Conservation (phyloP, 805 yeast genomes). For the Zygoascus ofunaensis region DNA sequence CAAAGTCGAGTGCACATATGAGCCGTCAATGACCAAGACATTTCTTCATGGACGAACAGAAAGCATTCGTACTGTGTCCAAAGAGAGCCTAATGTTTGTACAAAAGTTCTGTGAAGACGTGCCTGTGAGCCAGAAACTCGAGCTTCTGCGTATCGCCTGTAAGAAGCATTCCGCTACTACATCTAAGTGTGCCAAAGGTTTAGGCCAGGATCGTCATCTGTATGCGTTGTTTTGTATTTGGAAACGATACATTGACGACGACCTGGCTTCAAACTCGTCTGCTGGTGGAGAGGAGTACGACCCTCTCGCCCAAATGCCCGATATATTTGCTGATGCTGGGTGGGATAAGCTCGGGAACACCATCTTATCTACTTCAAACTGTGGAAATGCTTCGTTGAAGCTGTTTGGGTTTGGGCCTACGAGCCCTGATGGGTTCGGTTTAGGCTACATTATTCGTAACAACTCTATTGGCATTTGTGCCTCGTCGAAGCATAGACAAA, state of each 20-base stretch:
- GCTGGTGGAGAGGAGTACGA: slow-evolving; percentile 5
- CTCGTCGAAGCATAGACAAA: slow-evolving; percentile 83
- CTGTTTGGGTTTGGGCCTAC: slow-evolving; percentile 91
- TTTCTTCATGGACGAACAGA: slow-evolving; percentile 89
- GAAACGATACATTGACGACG: slow-evolving; percentile 38
- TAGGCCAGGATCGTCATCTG: slow-evolving; percentile 88
- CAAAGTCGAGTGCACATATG: slow-evolving; percentile 86
- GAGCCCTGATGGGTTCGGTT: slow-evolving; percentile 83
- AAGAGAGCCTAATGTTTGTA: slow-evolving; percentile 72
- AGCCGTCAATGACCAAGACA: slow-evolving; percentile 90
- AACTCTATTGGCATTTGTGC: slow-evolving; percentile 74
- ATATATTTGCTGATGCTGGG: slow-evolving; percentile 73
- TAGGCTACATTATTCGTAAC: slow-evolving; percentile 78
- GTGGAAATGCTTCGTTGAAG: slow-evolving; percentile 85
- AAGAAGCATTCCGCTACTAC: slow-evolving; percentile 58
- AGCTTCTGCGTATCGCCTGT: slow-evolving; percentile 60
- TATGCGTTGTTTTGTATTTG: slow-evolving; percentile 83
- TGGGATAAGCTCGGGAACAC: slow-evolving; percentile 82
- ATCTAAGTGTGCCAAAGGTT: slow-evolving; percentile 58
- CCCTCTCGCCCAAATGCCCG: slow-evolving; percentile 39
- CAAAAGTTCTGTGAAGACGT: slow-evolving; percentile 72
- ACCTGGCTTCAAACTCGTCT: slow-evolving; percentile 6
- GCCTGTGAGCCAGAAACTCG: slow-evolving; percentile 49
- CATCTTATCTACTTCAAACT: slow-evolving; percentile 73
- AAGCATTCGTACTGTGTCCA: slow-evolving; percentile 77